Base-by-base conservation (phyloP, 1,284 basidiomycete species). In the Flammula alnicola region DNA sequence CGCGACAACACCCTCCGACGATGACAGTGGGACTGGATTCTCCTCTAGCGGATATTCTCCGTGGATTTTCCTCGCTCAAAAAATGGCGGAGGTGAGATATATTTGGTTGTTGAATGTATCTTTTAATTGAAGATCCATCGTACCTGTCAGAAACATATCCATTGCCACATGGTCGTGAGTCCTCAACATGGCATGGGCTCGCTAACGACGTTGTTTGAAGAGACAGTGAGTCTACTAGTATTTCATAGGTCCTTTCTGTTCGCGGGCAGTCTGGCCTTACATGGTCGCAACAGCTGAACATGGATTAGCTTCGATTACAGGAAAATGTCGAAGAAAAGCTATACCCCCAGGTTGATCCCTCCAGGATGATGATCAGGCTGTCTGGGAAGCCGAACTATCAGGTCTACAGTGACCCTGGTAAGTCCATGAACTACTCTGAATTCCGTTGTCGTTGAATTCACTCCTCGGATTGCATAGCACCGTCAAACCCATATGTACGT, bases 91-190 rank as follows among this genome's bases (percentile, higher is more conserved):
- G 72, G 82, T 83, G 65, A 52, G 54, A 54, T 46, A 29, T 37
- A 26, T 50, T 46, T 50, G 47, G 38, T 44, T 33, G 35, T 47
- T 44, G 51, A 27, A 37, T 16, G 26, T 45, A 49, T 16, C 29
- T 51, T 53, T 45, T 26, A 23, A 56, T 33, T 38, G 6, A 53
- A 43, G 36, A 26, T 54, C 36, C 31, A 27, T 29, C 40, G 16
- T 29, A 52, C 11, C 31, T 19, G 46, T n/a, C 55, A 86, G 84
- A 71, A 74, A 47, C 66, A 76, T 37, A 79, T 85, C 38, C 75
- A 78, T 48, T 78, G 80, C 52, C 84, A 86, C 63, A 72, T 86
- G 69, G 75, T 84, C 45, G 66, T 83, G 48, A 73, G 69, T 42
- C 58, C 76, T 39, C 69, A 68, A 49, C 67, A 73, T 47, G 69